These are phyloP conservation scores for Puccinellia tenuiflora DNA, from an alignment of 176 grass and related monocot genomes.

Conservation along the genomic window DNA sequence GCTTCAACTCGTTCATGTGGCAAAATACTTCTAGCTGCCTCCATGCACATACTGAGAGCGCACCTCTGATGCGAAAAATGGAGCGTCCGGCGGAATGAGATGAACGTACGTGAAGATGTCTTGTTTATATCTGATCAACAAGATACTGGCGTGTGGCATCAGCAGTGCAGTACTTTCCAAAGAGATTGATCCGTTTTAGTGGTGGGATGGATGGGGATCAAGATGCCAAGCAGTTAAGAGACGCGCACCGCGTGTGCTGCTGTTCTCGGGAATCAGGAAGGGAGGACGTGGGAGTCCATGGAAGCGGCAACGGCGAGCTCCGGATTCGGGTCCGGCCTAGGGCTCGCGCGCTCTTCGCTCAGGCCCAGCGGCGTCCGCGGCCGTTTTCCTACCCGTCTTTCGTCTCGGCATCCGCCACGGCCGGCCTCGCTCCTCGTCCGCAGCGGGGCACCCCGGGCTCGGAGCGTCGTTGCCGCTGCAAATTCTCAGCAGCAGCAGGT, in stretches of 20 bases:
- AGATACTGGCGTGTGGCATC: not conserved
- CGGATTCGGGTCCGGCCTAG: not conserved
- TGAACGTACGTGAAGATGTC: not conserved
- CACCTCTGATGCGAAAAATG: not conserved
- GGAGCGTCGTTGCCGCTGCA: not conserved
- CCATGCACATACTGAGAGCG: not conserved
- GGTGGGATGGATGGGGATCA: too few relatives aligned
- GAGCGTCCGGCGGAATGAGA: not conserved
- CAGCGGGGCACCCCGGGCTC: not conserved
- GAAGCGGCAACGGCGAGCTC: conserved; percentile 14
- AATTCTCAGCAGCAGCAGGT: not conserved
- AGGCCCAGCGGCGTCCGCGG: not conserved
- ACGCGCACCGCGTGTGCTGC: too few relatives aligned
- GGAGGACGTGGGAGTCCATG: not conserved
- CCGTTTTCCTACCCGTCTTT: not conserved
- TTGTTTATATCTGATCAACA: not conserved
- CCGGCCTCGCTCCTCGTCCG: not conserved
- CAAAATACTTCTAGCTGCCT: not conserved
- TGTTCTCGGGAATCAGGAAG: not conserved
- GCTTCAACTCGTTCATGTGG: not conserved
- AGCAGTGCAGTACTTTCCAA: too few relatives aligned
- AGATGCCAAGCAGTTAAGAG: too few relatives aligned
- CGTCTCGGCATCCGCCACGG: not conserved
- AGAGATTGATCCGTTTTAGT: too few relatives aligned
- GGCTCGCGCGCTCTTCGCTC: not conserved